Base-by-base conservation (phyloP, 148 eudicot genomes). In the Rheum nobile region DNA sequence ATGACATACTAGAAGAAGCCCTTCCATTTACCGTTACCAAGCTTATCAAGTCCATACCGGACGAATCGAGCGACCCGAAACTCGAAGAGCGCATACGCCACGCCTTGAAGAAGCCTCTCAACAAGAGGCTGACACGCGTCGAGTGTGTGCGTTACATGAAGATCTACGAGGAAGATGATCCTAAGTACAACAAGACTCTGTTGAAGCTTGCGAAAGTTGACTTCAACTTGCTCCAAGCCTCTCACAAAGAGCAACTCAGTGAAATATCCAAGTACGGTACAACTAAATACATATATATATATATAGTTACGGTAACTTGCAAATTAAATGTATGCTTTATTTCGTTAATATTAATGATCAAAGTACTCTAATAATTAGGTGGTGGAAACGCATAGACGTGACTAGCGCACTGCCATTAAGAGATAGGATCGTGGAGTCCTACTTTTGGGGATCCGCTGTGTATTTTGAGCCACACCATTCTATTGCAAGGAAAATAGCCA, bases 1-100 rank as follows among this genome's bases (percentile, higher is more conserved):
- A 85, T 19, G 77, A 80, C 48, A 43, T 80, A 21, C 73, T 85
- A 5, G 88, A 85, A 1, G 77, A 81, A 69, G 84, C 84, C 24
- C 73, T 83, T 7, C 46, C 48, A 22, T 79, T 81, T 31, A 77
- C 86, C 4, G 32, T 6, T 3, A 74, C 70, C 7, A 55, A 22
- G 50, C 48, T 75, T 8, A 80, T 74, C 31, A 46, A 75, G 34
- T 48, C 24, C 10, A 67, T 72, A 37, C n/a, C 34, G 2, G 32
- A 74, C 6, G 41, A 68, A 1, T 6, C 79, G 39, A 44, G 22
- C 50, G 44, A 8, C 9, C 24, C 24, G 1, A 61, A 32, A 10
- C 37, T 31, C 0, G 39, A 34, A 26, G 38, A 68, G 6, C 72
- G 69, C 69, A 77, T 83, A 4, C 4, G 3, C 0, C 79, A 77